phyloP scores from a whole-genome alignment of 805 yeast species.

The Pichia eremophila region DNA sequence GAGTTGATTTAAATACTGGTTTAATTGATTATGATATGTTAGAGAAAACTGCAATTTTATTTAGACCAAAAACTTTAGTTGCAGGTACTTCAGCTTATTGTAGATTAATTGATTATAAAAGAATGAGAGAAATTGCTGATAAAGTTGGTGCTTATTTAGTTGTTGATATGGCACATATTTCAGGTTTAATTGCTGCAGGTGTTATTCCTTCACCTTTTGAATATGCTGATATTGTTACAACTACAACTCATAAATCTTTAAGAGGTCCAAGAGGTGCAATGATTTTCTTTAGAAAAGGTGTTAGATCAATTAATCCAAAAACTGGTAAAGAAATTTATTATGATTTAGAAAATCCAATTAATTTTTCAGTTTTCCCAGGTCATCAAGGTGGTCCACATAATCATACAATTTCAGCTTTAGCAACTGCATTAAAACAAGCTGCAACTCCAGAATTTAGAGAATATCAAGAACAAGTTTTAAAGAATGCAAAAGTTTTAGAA shows the following conservation, averaged over 20 bases:
- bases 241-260: slow-evolving; percentile 96
- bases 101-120: slow-evolving; percentile 90
- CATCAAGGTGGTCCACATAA: slow-evolving; percentile 99
- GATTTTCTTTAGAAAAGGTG: slow-evolving; percentile 97
- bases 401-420: slow-evolving; percentile 96
- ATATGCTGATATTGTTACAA: slow-evolving; percentile 94
- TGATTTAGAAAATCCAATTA: slow-evolving; percentile 90
- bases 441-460: slow-evolving; percentile 80
- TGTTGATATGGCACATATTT: slow-evolving; percentile 97
- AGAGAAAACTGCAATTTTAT: slow-evolving; percentile 81
- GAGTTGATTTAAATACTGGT: slow-evolving; percentile 87
- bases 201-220: slow-evolving; percentile 95
- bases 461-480: slow-evolving; percentile 81
- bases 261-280: slow-evolving; percentile 99
- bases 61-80: slow-evolving; percentile 92
- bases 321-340: slow-evolving; percentile 86
- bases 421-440: slow-evolving; percentile 94
- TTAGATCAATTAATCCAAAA: slow-evolving; percentile 76
- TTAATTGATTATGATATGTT: slow-evolving; percentile 92
- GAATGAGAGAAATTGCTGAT: slow-evolving; percentile 95
- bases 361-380: slow-evolving; percentile 98
- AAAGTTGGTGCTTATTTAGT: slow-evolving; percentile 94
- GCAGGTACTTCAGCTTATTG: slow-evolving; percentile 99
- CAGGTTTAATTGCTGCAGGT: slow-evolving; percentile 92
- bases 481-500: slow-evolving; percentile 82